A percentile compares a stretch with the other conserved stretches of the same genome.
These are phyloP conservation scores for Epichloe scottii DNA, from an alignment of 2,329 filamentous ascomycete genomes.

Conservation along the genomic window DNA sequence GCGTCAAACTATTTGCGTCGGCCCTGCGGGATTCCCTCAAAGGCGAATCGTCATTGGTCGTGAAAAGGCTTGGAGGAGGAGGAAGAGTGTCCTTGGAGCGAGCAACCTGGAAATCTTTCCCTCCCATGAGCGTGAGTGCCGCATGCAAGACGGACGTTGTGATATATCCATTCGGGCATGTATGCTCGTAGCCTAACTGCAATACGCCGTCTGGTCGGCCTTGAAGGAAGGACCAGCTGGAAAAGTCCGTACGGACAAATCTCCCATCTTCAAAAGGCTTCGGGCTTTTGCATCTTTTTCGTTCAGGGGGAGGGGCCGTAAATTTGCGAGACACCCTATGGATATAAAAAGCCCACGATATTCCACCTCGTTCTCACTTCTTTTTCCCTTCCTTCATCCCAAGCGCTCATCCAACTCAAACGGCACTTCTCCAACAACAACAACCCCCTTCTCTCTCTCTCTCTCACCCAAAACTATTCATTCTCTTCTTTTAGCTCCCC, in stretches of 20 bases:
- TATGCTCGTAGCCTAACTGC: background rate
- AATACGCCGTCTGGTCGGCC: background rate
- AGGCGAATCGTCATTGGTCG: background rate
- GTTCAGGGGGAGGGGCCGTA: too few species aligned
- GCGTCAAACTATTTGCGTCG: background rate
- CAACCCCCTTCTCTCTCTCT: background rate
- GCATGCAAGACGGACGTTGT: background rate
- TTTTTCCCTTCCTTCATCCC: background rate
- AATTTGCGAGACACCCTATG: too few species aligned
- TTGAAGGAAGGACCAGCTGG: background rate
- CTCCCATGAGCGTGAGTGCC: background rate
- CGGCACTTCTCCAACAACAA: background rate
- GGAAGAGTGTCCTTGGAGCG: background rate
- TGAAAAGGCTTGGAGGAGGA: background rate
- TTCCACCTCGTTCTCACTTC: background rate
- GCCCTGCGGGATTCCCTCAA: background rate
- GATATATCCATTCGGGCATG: background rate
- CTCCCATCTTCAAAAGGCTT: background rate
- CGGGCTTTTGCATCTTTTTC: too few species aligned
- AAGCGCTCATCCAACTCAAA: background rate
- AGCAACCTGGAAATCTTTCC: background rate
- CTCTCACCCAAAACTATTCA: background rate
- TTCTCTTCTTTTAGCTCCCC: background rate
- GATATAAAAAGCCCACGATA: constrained; percentile 3
- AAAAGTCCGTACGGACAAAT: background rate